Base-by-base conservation (phyloP, 495 filamentous ascomycete species). In the Tuber borchii region DNA sequence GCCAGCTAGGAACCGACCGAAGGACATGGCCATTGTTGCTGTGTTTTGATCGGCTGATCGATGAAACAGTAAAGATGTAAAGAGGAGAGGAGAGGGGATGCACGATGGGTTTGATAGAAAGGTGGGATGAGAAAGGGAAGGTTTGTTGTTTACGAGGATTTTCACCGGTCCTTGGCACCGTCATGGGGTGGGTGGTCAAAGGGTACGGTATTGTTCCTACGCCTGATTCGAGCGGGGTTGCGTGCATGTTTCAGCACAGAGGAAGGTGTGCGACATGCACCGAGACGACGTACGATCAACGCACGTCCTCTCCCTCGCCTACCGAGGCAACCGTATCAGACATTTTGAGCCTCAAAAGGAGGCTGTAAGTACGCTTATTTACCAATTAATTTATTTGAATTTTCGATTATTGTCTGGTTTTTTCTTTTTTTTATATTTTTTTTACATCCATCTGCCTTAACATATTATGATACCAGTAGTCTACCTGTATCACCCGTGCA, bases 21-120 rank as follows among this genome's bases (percentile, higher is more conserved):
- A 65, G 56, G 56, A 65, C 56, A 65, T 65, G 26, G 56, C 56
- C 56, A 65, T 65, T 34, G 56, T 65, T 65, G 26, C 56, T 65
- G 56, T 34, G 26, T 34, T 65, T 65, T 65, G 56, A 34, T 65
- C 14, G 56, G 26, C 14, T 65, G 12, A 8, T 31, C 17, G 26
- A 65, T 17, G 26, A 5, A 61, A 19, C 56, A 34, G 56, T 31
- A 6, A 19, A 65, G 26, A 65, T 31, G 26, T 0, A 26, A 61
- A 61, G 12, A 65, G 51, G 12, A 16, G 31, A 61, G 22, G 26
- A 65, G 14, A 17, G 2, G n/a, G 26, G 26, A 65, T 65, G 56
- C 31, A 65, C 26, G 56, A 65, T 65, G 56, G 56, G 56, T 65
- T 65, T 65, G 56, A 34, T 31, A 16, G 12, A 8, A 34, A 31